Evolutionary conservation across 805 yeast species (phyloP), one percentile per base, ranked within the genome.

Genomic region (Myxozyma sirexii): DNA sequence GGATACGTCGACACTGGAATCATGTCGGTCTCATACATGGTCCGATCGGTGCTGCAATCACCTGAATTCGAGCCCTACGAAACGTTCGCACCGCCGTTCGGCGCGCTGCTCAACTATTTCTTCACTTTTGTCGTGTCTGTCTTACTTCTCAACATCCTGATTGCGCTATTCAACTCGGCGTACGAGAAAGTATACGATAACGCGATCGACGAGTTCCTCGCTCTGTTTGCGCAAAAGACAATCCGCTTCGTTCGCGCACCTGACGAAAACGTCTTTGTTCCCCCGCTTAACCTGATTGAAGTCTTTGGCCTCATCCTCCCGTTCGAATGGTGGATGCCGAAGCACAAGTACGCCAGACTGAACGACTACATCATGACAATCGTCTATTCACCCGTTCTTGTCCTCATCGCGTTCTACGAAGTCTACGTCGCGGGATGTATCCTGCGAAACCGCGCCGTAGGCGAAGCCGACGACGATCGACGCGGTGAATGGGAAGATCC

Each of bases 231-330:
- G 3, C 87, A 87, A 63, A 89, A 90, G 77, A 89, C 96, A 0
- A 79, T 90, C 67, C 80, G 92, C 62, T 90, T 87, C 71, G 84
- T 90, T 54, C 80, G 97, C 67, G 96, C 96, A 0, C 97, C 97
- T 0, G 97, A 90, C 75, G 86, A 84, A 59, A 84, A 87, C 69
- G 87, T 90, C 42, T 90, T 83, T 71, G 91, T 89, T 26, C 93
- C 97, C 3, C 97, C 97, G 3, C 79, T 89, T 64, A 90, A 90
- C 71, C 71, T 90, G 66, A 74, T 90, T 55, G 97, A 90, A 72
- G 50, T 86, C 1, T 48, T 82, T 6, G 67, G 84, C 3, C 70
- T 80, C 29, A 84, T 84, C 29, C 21, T 81, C 15, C 79, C 79
- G 56, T 68, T 78, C 54, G 71, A 70, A 45, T 77, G 76, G 72